Percentiles rank a stretch among this genome's conserved stretches.
phyloP scores from a whole-genome alignment of 495 filamentous ascomycete species.

The Hyaloscypha bicolor region DNA sequence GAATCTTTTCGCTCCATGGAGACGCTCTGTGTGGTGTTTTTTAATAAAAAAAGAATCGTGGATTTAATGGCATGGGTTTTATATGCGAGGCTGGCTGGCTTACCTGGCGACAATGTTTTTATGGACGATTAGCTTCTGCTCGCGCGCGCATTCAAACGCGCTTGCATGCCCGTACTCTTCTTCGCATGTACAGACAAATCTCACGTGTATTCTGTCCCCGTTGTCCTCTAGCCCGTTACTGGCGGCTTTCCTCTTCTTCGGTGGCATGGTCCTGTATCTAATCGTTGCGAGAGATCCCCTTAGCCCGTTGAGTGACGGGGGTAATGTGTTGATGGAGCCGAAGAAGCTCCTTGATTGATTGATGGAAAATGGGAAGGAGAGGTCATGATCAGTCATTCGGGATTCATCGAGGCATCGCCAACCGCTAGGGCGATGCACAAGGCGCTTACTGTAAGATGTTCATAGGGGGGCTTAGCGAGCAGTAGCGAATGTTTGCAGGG shows the following conservation, averaged over 20 bases:
- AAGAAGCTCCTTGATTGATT: no score
- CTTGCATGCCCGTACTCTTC: not conserved
- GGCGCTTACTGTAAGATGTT: no score
- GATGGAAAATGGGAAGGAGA: no score
- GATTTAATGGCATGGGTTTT: no score
- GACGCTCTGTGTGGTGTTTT: not conserved
- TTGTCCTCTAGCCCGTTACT: not conserved
- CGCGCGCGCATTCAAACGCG: not conserved
- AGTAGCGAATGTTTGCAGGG: no score
- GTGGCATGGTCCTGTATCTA: not conserved
- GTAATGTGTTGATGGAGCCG: no score
- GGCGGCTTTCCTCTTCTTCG: not conserved
- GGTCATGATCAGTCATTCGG: no score
- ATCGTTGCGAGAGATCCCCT: not conserved
- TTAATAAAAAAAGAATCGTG: no score
- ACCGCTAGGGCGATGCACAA: no score
- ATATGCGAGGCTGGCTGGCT: not conserved
- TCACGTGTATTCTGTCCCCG: not conserved
- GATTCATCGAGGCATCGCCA: no score
- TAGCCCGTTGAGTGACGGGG: no score
- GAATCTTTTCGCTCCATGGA: not conserved
- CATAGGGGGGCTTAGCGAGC: no score
- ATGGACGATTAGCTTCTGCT: not conserved
- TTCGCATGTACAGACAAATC: not conserved
- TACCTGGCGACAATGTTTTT: not conserved